Evolutionary conservation across 805 yeast genomes (phyloP), one percentile per base, ranked within the genome.

Genomic region (Kluyveromyces siamensis): DNA sequence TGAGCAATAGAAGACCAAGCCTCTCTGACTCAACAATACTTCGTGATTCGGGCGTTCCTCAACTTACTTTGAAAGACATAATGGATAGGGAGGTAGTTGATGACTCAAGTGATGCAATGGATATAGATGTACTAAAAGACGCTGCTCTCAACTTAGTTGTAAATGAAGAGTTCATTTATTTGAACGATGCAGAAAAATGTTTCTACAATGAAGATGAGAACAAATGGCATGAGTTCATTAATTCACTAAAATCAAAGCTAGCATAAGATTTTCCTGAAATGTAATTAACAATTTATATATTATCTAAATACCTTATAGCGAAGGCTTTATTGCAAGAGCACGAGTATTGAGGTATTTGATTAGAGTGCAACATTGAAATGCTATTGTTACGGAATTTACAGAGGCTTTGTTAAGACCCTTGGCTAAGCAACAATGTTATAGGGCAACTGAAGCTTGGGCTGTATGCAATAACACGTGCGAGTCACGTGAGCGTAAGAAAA

Each of bases 31-130:
- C 67, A 2, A 55, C 59, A 10, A 62, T 65, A 58, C 46, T 65
- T 13, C 62, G 59, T 44, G 68, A 65, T 40, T 65, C 63, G 49
- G 68, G 68, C 7, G 41, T 65, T 13, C 67, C 60, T 37, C 66
- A 65, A 45, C 61, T 59, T 37, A 64, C 57, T 45, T 50, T 66
- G 36, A 60, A 62, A 40, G 70, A 66, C 42, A 58, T 63, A 16
- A 55, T 61, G 57, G 48, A 60, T n/a, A 61, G 59, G 39, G 57
- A 60, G 6, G 62, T 52, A 1, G 40, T 54, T 2, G 57, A 52
- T 14, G 51, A 54, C 10, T 57, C 55, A 14, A 57, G 52, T 10
- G 50, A 50, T 25, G 37, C 45, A 10, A 38, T 48, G 35, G 44
- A 43, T 27, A 41, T 44, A 37, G 50, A 43, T 25, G 45, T 52